Evolutionary conservation across 192 early-diverging fungal species (phyloP).

Genomic region (Obelidium mucronatum): DNA sequence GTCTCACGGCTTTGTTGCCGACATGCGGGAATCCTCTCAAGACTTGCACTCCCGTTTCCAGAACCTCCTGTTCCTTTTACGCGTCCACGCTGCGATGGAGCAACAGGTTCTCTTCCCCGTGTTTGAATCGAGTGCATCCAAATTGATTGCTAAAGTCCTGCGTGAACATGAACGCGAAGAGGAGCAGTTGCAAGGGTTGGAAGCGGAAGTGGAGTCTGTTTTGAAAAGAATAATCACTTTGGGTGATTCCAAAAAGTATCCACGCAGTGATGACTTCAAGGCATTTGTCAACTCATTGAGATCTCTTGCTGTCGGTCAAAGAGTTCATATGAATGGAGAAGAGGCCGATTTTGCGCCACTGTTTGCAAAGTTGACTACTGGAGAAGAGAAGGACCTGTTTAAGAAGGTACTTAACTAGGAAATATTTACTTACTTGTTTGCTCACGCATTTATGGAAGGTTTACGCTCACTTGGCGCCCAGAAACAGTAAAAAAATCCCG

Average conservation of each 20-base stretch:
- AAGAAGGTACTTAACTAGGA: neutral
- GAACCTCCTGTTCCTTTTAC: neutral
- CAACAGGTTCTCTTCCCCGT: constrained; percentile 36
- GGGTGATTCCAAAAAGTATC: neutral
- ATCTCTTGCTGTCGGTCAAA: neutral
- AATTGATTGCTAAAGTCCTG: neutral
- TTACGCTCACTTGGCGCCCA: neutral
- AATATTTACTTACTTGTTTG: neutral
- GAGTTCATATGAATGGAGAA: constrained; percentile 17
- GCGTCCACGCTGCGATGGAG: constrained; percentile 25
- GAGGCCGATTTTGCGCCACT: neutral
- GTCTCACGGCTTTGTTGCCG: neutral
- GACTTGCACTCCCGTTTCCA: neutral
- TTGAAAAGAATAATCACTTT: neutral
- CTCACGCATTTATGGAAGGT: neutral
- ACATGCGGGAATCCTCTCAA: neutral
- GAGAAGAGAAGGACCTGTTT: neutral
- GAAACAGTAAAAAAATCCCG: neutral
- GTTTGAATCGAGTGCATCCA: constrained; percentile 14
- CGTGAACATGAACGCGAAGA: constrained; percentile 26
- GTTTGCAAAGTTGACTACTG: neutral
- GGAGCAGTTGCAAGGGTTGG: neutral
- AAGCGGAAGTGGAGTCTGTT: neutral
- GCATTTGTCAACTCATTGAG: neutral
- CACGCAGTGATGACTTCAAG: constrained; percentile 8